Evolutionary conservation across 140 eudicot species (phyloP), one percentile per base, ranked within the genome.

Genomic region (Senecio squalidus): DNA sequence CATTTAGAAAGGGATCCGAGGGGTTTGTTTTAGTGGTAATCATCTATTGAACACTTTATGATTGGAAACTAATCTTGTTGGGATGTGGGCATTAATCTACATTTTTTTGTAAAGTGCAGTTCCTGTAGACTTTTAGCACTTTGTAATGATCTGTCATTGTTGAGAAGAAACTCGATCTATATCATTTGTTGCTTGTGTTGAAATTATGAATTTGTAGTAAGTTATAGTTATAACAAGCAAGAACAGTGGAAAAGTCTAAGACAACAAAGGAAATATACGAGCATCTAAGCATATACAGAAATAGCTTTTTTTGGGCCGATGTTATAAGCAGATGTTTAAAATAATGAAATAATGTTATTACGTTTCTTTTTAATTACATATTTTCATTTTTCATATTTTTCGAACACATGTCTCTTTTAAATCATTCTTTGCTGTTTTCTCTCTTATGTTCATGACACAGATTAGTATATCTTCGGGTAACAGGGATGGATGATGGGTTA

Each of bases 401-500:
- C 1, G 20, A 45, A 34, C 52, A 66, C 52, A 28, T 50, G 52
- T 66, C 62, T 39, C 24, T 21, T 41, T 57, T 64, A 8, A 54
- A 18, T n/a, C n/a, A 10, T 1, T 55, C 23, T 44, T 49, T 48
- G 26, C 46, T 60, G 52, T 55, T 36, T 24, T 17, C n/a, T 40
- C n/a, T 71, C 20, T 39, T 36, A 2, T 65, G 17, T 53, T 40
- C 39, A 29, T 65, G 9, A 17, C 26, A 56, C 94, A 87, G 96
- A 74, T 79, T 92, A 62, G 76, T 84, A 70, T 92, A 87, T 77
- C 92, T 91, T 50, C 84, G 67, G 65, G 95, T 92, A 41, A 68
- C 82, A 17, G 96, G 95, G 61, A 92, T 92, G 98, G 96, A 92
- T 70, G 98, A 92, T 28, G 98, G 98, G 50, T 72, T 92, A 67